phyloP scores from a whole-genome alignment of 2,329 filamentous ascomycete genomes.

The Monilinia laxa region DNA sequence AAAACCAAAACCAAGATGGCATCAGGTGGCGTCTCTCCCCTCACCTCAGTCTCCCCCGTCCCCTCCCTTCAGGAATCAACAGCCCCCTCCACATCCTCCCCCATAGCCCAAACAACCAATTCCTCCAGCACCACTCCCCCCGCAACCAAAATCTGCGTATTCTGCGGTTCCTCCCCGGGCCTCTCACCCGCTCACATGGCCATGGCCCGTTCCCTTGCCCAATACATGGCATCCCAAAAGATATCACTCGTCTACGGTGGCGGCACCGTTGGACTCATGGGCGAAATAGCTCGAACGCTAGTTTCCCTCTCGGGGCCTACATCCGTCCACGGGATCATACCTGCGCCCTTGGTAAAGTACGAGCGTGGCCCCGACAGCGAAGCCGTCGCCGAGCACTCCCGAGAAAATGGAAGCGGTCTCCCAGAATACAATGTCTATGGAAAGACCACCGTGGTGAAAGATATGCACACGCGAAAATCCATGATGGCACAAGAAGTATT shows the following conservation, averaged over 20 bases:
- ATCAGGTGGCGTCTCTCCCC: constrained; percentile 45
- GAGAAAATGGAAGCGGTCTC: constrained; percentile 41
- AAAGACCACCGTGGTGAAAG: constrained; percentile 79
- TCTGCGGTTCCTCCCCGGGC: constrained; percentile 82
- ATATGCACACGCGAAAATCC: constrained; percentile 96
- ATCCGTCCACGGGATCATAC: constrained; percentile 91
- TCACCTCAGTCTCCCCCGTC: constrained; percentile 31
- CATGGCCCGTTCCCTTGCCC: constrained; percentile 68
- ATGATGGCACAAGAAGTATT: constrained; percentile 90
- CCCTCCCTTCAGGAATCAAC: constrained; percentile 20
- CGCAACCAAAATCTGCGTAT: constrained; percentile 43
- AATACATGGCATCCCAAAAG: constrained; percentile 70
- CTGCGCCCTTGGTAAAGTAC: constrained; percentile 75
- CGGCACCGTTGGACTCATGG: constrained; percentile 93
- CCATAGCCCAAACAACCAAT: constrained; percentile 8
- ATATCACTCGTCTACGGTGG: constrained; percentile 91
- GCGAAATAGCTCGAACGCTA: constrained; percentile 83
- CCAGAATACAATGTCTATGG: constrained; percentile 63
- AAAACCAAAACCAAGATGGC: constrained; percentile 40
- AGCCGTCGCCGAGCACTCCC: constrained; percentile 27
- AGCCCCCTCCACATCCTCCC: constrained; percentile 10
- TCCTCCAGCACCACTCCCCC: constrained; percentile 5
- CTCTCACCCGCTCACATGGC: constrained; percentile 69
- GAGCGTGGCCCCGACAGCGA: constrained; percentile 66
- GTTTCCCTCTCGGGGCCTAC: constrained; percentile 78